phyloP scores from a whole-genome alignment of 2,329 filamentous ascomycete species.

The Aspergillus hortae region DNA sequence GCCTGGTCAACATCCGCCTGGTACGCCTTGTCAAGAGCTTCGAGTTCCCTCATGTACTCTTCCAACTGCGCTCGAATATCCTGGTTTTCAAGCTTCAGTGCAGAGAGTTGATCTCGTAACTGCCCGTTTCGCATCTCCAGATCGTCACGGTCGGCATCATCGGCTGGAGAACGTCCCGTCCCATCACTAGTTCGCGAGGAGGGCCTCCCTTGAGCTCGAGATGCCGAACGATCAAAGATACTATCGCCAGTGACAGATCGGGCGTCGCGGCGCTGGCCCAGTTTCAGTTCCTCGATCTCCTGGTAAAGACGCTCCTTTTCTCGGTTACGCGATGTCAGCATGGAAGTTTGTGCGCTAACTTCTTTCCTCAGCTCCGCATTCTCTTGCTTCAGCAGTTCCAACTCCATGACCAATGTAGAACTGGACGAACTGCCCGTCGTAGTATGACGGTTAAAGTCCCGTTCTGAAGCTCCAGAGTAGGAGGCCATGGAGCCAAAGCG shows the following conservation, averaged over 20 bases:
- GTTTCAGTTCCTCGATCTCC: conserved; percentile 94
- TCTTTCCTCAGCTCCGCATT: conserved; percentile 90
- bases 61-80: conserved; percentile 81
- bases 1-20: conserved; percentile 78
- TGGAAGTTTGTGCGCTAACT: conserved; percentile 92
- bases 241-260: conserved; percentile 72
- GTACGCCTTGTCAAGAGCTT: conserved; percentile 66
- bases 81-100: conserved; percentile 84
- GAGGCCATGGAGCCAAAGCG: conserved; percentile 37
- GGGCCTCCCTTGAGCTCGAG: conserved; percentile 71
- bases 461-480: conserved; percentile 34
- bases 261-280: conserved; percentile 69
- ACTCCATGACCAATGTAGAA: conserved; percentile 74
- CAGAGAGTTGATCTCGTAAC: conserved; percentile 80
- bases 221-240: conserved; percentile 90
- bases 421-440: conserved; percentile 57
- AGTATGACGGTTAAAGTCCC: conserved; percentile 35
- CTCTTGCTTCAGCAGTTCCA: conserved; percentile 81
- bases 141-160: conserved; percentile 77
- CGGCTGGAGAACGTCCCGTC: conserved; percentile 62
- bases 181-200: conserved; percentile 69
- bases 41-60: conserved; percentile 73
- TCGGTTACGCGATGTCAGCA: conserved; percentile 92
- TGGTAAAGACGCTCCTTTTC: conserved; percentile 94
- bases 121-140: conserved; percentile 80